Conservation (phyloP, 768 basidiomycete genomes). For the Rubroboletus pulcherrimus region DNA sequence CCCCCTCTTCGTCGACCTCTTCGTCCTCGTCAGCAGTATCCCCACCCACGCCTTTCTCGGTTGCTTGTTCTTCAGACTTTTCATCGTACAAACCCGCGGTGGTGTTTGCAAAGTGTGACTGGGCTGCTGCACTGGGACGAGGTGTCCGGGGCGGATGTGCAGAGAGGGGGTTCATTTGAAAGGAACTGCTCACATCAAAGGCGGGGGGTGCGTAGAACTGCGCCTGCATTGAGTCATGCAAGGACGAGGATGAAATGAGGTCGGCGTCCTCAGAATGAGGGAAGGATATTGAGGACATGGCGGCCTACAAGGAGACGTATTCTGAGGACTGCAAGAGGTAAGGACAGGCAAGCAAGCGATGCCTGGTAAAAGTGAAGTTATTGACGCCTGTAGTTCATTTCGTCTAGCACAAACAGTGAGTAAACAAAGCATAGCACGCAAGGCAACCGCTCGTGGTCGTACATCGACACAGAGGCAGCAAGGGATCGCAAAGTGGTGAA, state of each 20-base stretch:
- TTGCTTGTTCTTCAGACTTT: constrained; percentile 36
- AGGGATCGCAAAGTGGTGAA: neutral
- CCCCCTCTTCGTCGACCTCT: constrained; percentile 50
- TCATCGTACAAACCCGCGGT: constrained; percentile 38
- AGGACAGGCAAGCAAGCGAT: neutral
- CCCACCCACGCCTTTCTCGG: constrained; percentile 11
- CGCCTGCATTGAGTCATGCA: constrained; percentile 37
- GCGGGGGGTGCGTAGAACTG: constrained; percentile 50
- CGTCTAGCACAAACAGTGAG: constrained; percentile 19
- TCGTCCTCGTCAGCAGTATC: constrained; percentile 32
- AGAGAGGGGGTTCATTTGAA: constrained; percentile 81
- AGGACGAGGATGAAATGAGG: constrained; percentile 37
- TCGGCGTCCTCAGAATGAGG: constrained; percentile 42
- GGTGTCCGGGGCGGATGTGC: constrained; percentile 78
- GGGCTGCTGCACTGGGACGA: constrained; percentile 32
- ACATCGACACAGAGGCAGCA: neutral
- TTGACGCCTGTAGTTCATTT: neutral
- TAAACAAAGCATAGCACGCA: constrained; percentile 21
- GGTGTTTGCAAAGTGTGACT: constrained; percentile 24
- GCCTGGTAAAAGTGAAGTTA: neutral
- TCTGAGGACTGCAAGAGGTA: neutral
- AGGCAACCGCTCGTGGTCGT: neutral
- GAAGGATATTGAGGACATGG: constrained; percentile 69
- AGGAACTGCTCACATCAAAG: constrained; percentile 58
- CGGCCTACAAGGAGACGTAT: neutral